phyloP scores from a whole-genome alignment of 129 eudicot species.

The Glebionis coronaria region DNA sequence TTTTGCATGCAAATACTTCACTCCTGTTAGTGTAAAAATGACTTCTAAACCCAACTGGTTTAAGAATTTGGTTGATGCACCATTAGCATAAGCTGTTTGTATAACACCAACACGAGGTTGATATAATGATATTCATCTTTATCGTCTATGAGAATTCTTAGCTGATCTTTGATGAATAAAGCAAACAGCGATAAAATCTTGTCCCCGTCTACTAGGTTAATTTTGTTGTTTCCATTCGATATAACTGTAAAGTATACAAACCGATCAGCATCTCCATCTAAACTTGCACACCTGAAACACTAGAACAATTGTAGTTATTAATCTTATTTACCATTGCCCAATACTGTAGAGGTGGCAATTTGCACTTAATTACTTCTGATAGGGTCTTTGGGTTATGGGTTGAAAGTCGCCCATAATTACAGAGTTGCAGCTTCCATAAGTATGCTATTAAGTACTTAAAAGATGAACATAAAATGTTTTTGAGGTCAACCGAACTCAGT shows the following conservation, averaged over 20 bases:
- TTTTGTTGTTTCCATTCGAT: constrained; percentile 46
- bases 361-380: background rate
- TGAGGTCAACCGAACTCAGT: too few species aligned
- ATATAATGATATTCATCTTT: constrained; percentile 31
- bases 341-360: background rate
- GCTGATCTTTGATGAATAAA: constrained; percentile 65
- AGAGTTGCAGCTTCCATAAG: too few species aligned
- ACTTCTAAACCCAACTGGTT: constrained; percentile 64
- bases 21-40: constrained; percentile 80
- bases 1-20: constrained; percentile 79
- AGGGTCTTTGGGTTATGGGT: background rate
- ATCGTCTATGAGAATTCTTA: constrained; percentile 36
- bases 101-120: constrained; percentile 66
- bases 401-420: background rate
- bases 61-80: constrained; percentile 80
- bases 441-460: too few species aligned
- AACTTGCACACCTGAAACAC: constrained; percentile 94
- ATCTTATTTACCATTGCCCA: constrained; percentile 9
- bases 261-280: constrained; percentile 97
- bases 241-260: constrained; percentile 63
- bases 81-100: constrained; percentile 95
- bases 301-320: constrained; percentile 38
- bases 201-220: constrained; percentile 86
- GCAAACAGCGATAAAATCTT: constrained; percentile 85
- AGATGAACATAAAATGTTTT: too few species aligned